A percentile compares a stretch with the other conserved stretches of the same genome.
phyloP scores from a whole-genome alignment of 345 rosid species.

The Citrus medica region DNA sequence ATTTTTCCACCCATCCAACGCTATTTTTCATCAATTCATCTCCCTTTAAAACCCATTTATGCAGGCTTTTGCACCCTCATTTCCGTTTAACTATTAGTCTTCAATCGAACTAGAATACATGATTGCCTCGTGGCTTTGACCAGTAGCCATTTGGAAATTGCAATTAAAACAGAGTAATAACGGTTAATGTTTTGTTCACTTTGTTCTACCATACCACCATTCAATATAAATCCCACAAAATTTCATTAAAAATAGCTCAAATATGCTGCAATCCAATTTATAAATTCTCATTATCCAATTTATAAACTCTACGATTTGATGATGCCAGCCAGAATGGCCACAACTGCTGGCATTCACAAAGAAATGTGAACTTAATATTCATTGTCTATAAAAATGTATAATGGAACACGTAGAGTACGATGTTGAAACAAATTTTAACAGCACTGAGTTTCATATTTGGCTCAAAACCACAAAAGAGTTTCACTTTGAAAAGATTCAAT shows the following conservation, averaged over 20 bases:
- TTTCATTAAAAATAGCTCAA: too few species aligned
- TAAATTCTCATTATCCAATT: not conserved
- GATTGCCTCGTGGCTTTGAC: not conserved
- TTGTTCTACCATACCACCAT: too few species aligned
- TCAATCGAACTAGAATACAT: not conserved
- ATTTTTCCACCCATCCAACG: not conserved
- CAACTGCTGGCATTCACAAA: too few species aligned
- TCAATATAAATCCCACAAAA: too few species aligned
- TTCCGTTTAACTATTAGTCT: not conserved
- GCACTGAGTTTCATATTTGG: not conserved
- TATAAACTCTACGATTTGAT: not conserved
- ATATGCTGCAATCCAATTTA: not conserved
- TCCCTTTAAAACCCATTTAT: not conserved
- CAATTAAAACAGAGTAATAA: too few species aligned
- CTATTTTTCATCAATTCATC: not conserved
- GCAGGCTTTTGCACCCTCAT: not conserved
- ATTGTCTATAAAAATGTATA: too few species aligned
- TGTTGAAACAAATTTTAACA: not conserved
- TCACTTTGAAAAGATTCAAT: not conserved
- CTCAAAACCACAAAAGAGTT: not conserved
- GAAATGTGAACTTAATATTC: too few species aligned
- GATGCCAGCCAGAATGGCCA: too few species aligned
- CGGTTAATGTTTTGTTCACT: not conserved
- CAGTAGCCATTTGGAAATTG: not conserved
- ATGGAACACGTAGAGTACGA: not conserved